Percentiles rank a stretch among this genome's conserved stretches.
phyloP scores from a whole-genome alignment of 148 eudicot genomes.

The Rhododendron mucronatum region DNA sequence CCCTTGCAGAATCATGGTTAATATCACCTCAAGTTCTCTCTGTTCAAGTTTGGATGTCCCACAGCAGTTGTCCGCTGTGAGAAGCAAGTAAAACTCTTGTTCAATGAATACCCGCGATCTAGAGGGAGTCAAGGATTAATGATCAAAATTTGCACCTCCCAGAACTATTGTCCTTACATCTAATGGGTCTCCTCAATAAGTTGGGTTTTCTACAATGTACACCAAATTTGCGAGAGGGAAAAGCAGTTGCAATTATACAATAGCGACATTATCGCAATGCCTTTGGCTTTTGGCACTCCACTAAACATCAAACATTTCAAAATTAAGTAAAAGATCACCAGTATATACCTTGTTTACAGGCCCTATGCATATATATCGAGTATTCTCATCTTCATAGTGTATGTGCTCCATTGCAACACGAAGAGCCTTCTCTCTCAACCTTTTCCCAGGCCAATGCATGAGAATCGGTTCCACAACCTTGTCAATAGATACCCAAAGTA shows the following conservation, averaged over 20 bases:
- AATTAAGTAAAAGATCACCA: not conserved
- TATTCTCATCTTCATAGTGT: slow-evolving; percentile 98
- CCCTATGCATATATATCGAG: slow-evolving; percentile 93
- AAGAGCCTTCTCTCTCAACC: slow-evolving; percentile 83
- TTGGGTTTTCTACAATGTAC: not conserved
- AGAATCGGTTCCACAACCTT: slow-evolving; percentile 78
- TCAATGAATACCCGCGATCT: not conserved
- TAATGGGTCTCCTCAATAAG: not conserved
- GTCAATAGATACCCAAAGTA: slow-evolving; percentile 82
- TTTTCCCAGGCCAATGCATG: slow-evolving; percentile 85
- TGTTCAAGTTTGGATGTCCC: not conserved
- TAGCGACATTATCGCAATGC: not conserved
- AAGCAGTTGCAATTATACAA: not conserved
- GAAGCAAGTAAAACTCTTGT: not conserved
- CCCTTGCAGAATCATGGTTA: not conserved
- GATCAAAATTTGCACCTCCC: not conserved
- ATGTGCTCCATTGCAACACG: slow-evolving; percentile 79
- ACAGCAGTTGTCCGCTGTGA: not conserved
- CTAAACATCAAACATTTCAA: not conserved
- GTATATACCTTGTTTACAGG: slow-evolving; percentile 84
- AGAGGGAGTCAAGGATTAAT: not conserved
- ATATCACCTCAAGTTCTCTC: not conserved
- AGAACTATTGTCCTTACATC: not conserved
- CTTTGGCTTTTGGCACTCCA: not conserved
- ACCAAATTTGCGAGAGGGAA: not conserved